phyloP scores from a whole-genome alignment of 768 basidiomycete genomes.

The Rhodosporidiobolus odoratus region DNA sequence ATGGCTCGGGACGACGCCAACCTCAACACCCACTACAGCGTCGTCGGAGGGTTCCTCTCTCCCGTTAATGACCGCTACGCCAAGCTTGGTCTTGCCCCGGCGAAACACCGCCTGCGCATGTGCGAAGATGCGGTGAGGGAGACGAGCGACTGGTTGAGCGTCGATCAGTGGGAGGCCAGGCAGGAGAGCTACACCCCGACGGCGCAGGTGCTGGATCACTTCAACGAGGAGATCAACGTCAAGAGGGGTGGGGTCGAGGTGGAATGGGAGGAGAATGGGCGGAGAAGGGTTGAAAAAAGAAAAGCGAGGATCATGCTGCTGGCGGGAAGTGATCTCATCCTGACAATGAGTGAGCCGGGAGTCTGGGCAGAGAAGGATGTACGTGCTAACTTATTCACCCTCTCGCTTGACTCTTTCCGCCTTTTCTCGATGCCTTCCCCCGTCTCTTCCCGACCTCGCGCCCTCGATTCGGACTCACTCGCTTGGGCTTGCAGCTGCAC shows the following conservation, averaged over 20 bases:
- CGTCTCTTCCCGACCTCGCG: neutral
- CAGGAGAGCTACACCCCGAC: constrained; percentile 85
- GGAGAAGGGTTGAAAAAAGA: constrained; percentile 54
- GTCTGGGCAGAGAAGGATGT: constrained; percentile 95
- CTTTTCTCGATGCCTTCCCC: neutral
- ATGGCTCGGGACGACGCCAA: constrained; percentile 97
- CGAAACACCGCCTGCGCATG: constrained; percentile 72
- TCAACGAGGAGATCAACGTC: constrained; percentile 88
- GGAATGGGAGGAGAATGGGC: constrained; percentile 21
- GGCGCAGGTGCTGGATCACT: constrained; percentile 93
- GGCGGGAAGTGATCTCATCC: constrained; percentile 95
- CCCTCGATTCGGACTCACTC: neutral
- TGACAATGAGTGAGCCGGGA: constrained; percentile 96
- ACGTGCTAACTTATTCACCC: constrained; percentile 47
- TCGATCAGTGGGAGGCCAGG: constrained; percentile 95
- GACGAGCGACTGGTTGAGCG: constrained; percentile 90
- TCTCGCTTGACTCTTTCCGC: neutral
- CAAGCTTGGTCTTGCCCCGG: constrained; percentile 87
- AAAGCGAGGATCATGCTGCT: constrained; percentile 84
- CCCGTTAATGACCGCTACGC: constrained; percentile 95
- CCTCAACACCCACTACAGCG: constrained; percentile 85
- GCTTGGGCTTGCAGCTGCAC: constrained; percentile 61
- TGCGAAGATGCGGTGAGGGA: constrained; percentile 73
- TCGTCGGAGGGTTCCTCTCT: constrained; percentile 91
- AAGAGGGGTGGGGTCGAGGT: constrained; percentile 54